phyloP scores from a whole-genome alignment of 306 rosid species.

The Senna tora region DNA sequence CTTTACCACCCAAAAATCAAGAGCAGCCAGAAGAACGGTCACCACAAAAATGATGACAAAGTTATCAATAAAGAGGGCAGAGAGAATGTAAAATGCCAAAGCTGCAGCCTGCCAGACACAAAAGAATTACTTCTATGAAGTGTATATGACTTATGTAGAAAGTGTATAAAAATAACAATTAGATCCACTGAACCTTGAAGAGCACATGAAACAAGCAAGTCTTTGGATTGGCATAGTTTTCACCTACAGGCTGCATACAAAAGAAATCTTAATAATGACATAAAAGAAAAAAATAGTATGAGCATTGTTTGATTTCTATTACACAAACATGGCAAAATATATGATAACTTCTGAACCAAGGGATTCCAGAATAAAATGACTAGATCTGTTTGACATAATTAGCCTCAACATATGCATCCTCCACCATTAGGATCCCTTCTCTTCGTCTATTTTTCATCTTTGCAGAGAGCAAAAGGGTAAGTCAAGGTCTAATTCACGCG shows the following conservation, averaged over 20 bases:
- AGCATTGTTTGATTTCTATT: background rate
- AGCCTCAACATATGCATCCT: background rate
- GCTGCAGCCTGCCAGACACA: conserved; percentile 69
- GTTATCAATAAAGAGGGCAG: conserved; percentile 73
- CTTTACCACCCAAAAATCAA: conserved; percentile 97
- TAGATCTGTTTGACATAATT: background rate
- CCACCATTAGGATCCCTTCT: background rate
- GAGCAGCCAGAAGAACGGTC: conserved; percentile 91
- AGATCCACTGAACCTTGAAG: conserved; percentile 66
- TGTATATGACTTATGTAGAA: conserved; percentile 8
- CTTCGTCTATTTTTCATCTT: background rate
- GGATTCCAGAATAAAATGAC: background rate
- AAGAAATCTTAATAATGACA: conserved; percentile 29
- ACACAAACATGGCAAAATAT: background rate
- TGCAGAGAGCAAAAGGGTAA: background rate
- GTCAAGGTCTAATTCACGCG: background rate
- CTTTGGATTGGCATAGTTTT: conserved; percentile 88
- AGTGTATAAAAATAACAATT: background rate
- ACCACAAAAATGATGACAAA: conserved; percentile 95
- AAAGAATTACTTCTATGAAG: conserved; percentile 22
- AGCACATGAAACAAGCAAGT: conserved; percentile 93
- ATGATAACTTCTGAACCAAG: background rate
- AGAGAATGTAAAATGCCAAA: conserved; percentile 92
- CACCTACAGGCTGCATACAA: conserved; percentile 70
- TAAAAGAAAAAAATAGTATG: conserved; percentile 5